Evolutionary conservation across 768 basidiomycete genomes (phyloP), one percentile per base, ranked within the genome.

Genomic region (Saitozyma sp.): DNA sequence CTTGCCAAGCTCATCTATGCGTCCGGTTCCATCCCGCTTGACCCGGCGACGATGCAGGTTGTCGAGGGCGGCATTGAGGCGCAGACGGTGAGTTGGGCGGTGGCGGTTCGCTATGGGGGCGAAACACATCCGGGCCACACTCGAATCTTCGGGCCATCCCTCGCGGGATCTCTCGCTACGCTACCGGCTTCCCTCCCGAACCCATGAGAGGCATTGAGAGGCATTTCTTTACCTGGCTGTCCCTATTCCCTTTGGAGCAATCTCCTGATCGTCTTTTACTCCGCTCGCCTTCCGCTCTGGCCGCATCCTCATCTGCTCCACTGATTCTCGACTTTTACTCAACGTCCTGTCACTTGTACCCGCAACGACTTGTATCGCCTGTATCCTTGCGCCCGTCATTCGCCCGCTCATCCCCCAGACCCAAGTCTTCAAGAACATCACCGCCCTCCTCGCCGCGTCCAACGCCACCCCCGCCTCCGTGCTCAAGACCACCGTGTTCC

Each of bases 401-500:
- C 29, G 29, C 29, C 29, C 29, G 29, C 29, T 29, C 29, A 29
- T 29, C 37, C 13, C 11, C n/a, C 64, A 82, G 82, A 82, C 84
- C 59, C 92, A 94, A 78, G 90, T 88, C 9, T 83, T 99, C 70
- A 86, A 87, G 76, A 98, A 98, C 82, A 82, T 97, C 77, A 84
- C 86, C 67, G 86, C 87, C 11, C 86, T 98, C 63, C 83, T 98
- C 43, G 86, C 90, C 76, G 92, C 89, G 6, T 87, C 88, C 54
- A 90, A 89, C 13, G 88, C 90, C 11, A 85, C 87, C 65, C 72
- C 90, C 14, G 85, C 86, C 54, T 88, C 89, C 76, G 88, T 99
- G 63, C 86, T 89, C 67, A 98, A 99, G 83, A 91, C 90, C 50
- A 95, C 92, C 45, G 94, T 94, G 29, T 98, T 96, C 82, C 80